Percentiles rank a stretch among this genome's conserved stretches.
Conservation (phyloP, 192 early-diverging fungal genomes). For the Coemansia sp. region DNA sequence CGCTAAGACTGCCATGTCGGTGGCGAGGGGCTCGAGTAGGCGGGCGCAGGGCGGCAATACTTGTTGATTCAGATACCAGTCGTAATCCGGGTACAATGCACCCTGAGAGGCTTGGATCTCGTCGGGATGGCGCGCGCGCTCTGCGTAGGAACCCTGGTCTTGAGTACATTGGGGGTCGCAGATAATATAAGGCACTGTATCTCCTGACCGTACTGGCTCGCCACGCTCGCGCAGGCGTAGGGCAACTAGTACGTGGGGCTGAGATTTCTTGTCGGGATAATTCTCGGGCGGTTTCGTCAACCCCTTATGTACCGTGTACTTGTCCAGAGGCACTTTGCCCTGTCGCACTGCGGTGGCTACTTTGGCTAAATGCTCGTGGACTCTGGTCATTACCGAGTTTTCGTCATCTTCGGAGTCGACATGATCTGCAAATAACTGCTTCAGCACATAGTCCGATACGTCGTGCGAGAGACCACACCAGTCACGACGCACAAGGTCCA, state of each 20-base stretch:
- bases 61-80: constrained; percentile 95
- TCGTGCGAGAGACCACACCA: constrained; percentile 96
- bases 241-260: constrained; percentile 97
- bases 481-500: constrained; percentile 95
- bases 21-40: constrained; percentile 83
- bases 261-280: constrained; percentile 84
- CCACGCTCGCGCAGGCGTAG: constrained; percentile 76
- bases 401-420: constrained; percentile 49
- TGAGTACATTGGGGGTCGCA: constrained; percentile 57
- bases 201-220: constrained; percentile 71
- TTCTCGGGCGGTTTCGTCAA: constrained; percentile 90
- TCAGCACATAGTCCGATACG: constrained; percentile 76
- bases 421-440: constrained; percentile 61
- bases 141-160: constrained; percentile 59
- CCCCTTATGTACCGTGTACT: constrained; percentile 92
- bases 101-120: constrained; percentile 63
- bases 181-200: constrained; percentile 93
- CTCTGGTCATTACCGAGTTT: constrained; percentile 74
- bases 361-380: constrained; percentile 72
- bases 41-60: constrained; percentile 86
- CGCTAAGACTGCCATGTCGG: constrained; percentile 75
- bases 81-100: constrained; percentile 64
- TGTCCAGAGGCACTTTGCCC: constrained; percentile 72
- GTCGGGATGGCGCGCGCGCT: constrained; percentile 82
- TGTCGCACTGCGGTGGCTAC: constrained; percentile 74